Conservation (phyloP, 805 yeast species). For the Isabelozyma gotoi region DNA sequence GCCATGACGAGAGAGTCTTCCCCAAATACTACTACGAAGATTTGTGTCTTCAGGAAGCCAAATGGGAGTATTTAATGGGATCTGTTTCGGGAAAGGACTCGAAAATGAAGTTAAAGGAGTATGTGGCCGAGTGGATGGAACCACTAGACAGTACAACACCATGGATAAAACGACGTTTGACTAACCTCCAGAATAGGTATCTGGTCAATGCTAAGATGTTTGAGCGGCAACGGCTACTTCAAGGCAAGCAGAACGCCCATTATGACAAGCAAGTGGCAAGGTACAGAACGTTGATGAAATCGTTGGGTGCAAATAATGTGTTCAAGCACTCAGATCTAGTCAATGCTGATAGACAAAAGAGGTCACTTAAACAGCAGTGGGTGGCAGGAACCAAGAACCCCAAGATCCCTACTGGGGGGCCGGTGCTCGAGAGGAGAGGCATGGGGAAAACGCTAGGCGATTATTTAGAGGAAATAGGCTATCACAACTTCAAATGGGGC, state of each 20-base stretch:
- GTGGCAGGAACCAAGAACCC: conserved; percentile 3
- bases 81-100: background rate
- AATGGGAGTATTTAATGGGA: conserved; percentile 32
- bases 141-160: conserved; percentile 7
- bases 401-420: conserved; percentile 16
- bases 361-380: background rate
- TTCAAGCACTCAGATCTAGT: conserved; percentile 36
- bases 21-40: conserved; percentile 26
- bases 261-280: conserved; percentile 10
- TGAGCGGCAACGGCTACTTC: conserved; percentile 11
- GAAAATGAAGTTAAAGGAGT: background rate
- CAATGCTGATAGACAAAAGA: conserved; percentile 3
- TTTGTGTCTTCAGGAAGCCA: conserved; percentile 28
- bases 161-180: conserved; percentile 10
- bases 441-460: conserved; percentile 32
- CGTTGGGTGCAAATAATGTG: conserved; percentile 18
- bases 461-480: conserved; percentile 23
- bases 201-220: conserved; percentile 5
- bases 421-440: conserved; percentile 24
- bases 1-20: conserved; percentile 25
- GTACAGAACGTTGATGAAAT: conserved; percentile 11
- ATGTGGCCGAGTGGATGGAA: conserved; percentile 9
- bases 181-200: no score
- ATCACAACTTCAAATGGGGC: conserved; percentile 25
- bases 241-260: conserved; percentile 13